Base-by-base conservation (phyloP, 306 rosid genomes). In the Lathyrus tuberosus region DNA sequence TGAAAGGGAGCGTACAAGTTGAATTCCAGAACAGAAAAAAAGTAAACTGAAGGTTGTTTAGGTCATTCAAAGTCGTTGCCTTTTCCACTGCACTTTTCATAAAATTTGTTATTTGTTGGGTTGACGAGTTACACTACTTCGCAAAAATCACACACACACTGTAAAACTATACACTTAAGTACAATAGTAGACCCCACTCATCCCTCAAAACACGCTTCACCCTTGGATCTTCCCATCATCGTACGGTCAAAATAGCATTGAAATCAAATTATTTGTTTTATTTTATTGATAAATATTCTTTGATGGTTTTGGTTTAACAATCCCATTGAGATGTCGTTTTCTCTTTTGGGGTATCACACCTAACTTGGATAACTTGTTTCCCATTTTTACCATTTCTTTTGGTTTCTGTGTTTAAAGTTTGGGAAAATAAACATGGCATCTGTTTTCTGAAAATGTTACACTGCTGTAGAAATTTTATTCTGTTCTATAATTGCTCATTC, bases 1-100 rank as follows among this genome's bases (percentile, higher is more conserved):
- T 11, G 1, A 61, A 61, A 49, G 8, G n/a, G 76, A 54, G 84
- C 76, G 78, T 76, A 76, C n/a, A 30, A 18, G 20, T 12, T 5
- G 28, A 73, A 17, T 15, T 10, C 3, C 3, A 14, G 5, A 17
- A 14, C 3, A 28, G 43, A 31, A 65, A 75, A 62, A 67, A 67
- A 75, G 62, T 46, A 62, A 75, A 67, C 20, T 6, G 9, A 51
- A 53, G 28, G 69, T 74, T 40, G 74, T 80, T 80, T 75, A 60
- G 71, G 70, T 70, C 81, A 71, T 80, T 75, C 10, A 51, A 70
- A 65, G 84, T 80, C 78, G 75, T 44, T 76, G 61, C 68, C 72
- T 66, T 76, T 70, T 80, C 76, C 63, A 67, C 69, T 61, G 67
- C 54, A 43, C 58, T 60, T 76, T 62, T 14, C 67, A 78, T 78